Percentiles rank a stretch among this genome's conserved stretches.
phyloP scores from a whole-genome alignment of 495 filamentous ascomycete genomes.

The Aspergillus cristatus region DNA sequence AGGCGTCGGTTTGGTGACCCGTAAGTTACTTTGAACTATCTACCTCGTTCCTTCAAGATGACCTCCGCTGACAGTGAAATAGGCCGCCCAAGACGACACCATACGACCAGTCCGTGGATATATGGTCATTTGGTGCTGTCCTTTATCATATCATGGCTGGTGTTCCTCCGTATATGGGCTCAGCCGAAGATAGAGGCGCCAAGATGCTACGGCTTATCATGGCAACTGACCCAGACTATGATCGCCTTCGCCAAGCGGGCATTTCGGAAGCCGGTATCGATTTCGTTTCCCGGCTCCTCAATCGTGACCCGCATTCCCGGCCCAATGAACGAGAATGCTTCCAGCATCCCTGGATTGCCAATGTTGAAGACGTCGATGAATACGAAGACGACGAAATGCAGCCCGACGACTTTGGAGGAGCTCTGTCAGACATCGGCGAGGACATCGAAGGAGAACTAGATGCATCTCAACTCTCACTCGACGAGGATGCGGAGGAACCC shows the following conservation, averaged over 20 bases:
- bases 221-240: constrained; percentile 54
- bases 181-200: constrained; percentile 43
- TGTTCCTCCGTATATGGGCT: constrained; percentile 67
- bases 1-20: constrained; percentile 42
- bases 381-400: constrained; percentile 42
- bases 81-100: constrained; percentile 42
- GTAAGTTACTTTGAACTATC: constrained; percentile 23
- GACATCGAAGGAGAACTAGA: constrained; percentile 42
- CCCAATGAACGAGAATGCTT: constrained; percentile 56
- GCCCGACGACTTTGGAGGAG: constrained; percentile 38
- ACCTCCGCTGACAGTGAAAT: constrained; percentile 10
- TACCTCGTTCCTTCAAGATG: neutral
- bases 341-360: constrained; percentile 57
- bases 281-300: constrained; percentile 67
- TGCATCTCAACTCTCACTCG: constrained; percentile 56
- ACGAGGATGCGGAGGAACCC: constrained; percentile 29
- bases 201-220: constrained; percentile 79
- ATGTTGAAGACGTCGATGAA: constrained; percentile 30
- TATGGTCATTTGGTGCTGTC: constrained; percentile 91
- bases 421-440: constrained; percentile 34
- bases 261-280: constrained; percentile 59
- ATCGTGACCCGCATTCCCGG: constrained; percentile 58
- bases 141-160: constrained; percentile 71
- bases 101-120: constrained; percentile 84
- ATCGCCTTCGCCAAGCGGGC: constrained; percentile 41